Evolutionary conservation across 768 basidiomycete genomes (phyloP).

Genomic region (Mrakia frigida): DNA sequence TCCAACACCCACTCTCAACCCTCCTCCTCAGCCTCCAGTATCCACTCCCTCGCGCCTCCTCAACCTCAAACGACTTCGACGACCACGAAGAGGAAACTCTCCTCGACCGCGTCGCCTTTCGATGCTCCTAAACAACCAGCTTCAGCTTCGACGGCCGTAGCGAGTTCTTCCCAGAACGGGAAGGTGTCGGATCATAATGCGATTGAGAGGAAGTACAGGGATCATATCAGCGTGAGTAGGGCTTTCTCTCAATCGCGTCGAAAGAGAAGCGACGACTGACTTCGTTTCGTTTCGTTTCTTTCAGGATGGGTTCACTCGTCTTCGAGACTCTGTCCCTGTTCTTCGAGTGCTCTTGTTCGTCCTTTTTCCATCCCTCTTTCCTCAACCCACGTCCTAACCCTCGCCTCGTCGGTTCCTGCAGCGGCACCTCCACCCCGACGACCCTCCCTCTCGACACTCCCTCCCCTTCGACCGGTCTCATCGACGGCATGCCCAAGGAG

Average conservation of each 20-base stretch:
- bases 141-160: too few relatives aligned
- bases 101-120: background rate
- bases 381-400: background rate
- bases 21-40: background rate
- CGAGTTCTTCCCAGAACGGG: too few relatives aligned
- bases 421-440: slow-evolving; percentile 25
- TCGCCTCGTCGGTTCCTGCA: background rate
- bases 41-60: background rate
- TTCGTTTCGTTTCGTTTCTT: background rate
- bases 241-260: background rate
- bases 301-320: slow-evolving; percentile 25
- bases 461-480: slow-evolving; percentile 14
- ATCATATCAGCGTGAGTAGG: slow-evolving; percentile 22
- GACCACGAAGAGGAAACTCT: background rate
- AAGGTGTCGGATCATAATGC: slow-evolving; percentile 32
- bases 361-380: background rate
- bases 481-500: slow-evolving; percentile 29
- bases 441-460: slow-evolving; percentile 28
- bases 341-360: slow-evolving; percentile 29
- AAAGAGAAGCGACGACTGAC: too few relatives aligned
- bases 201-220: slow-evolving; percentile 32
- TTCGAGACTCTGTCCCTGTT: slow-evolving; percentile 31
- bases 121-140: background rate
- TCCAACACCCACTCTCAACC: background rate
- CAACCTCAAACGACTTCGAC: background rate